Evolutionary conservation across 805 yeast species (phyloP).

Genomic region (Cyberlindnera meyerae): DNA sequence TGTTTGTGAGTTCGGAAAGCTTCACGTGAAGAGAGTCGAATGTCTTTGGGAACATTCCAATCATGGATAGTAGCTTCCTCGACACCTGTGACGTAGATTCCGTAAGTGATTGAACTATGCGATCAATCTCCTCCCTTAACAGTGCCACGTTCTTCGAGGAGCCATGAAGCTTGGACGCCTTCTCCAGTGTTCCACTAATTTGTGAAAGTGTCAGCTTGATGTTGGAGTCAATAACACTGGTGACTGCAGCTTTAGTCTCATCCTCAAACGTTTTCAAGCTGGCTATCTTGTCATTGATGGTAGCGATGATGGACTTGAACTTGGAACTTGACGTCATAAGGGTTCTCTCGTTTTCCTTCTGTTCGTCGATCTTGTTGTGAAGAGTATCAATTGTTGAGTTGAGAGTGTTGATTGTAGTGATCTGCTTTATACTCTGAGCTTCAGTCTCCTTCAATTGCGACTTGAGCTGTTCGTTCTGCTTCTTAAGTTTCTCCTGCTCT

Average conservation of each 20-base stretch:
- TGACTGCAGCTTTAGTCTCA: constrained; percentile 16
- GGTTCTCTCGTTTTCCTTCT: constrained; percentile 28
- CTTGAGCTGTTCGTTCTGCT: constrained; percentile 32
- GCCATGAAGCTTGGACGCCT: background rate
- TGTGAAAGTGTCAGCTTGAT: constrained; percentile 4
- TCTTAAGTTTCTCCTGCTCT: constrained; percentile 34
- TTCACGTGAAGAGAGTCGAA: constrained; percentile 19
- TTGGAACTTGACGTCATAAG: constrained; percentile 30
- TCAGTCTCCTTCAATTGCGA: constrained; percentile 19
- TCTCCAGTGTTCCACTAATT: constrained; percentile 5
- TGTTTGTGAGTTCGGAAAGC: constrained; percentile 8
- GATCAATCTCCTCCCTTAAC: constrained; percentile 14
- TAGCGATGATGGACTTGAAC: constrained; percentile 28
- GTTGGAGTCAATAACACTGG: constrained; percentile 9
- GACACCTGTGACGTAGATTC: constrained; percentile 19
- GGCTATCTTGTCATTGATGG: constrained; percentile 26
- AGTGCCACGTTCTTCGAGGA: constrained; percentile 1
- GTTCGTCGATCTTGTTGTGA: constrained; percentile 28
- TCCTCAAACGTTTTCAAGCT: constrained; percentile 22
- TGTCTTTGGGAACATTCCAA: constrained; percentile 19
- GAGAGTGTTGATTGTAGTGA: constrained; percentile 24
- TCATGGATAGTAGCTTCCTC: constrained; percentile 20
- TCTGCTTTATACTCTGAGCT: constrained; percentile 19
- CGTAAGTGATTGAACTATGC: constrained; percentile 15
- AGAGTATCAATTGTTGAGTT: constrained; percentile 24